Percentiles rank a stretch among this genome's conserved stretches.
phyloP scores from a whole-genome alignment of 2,329 filamentous ascomycete species.

The Dothistroma pini region DNA sequence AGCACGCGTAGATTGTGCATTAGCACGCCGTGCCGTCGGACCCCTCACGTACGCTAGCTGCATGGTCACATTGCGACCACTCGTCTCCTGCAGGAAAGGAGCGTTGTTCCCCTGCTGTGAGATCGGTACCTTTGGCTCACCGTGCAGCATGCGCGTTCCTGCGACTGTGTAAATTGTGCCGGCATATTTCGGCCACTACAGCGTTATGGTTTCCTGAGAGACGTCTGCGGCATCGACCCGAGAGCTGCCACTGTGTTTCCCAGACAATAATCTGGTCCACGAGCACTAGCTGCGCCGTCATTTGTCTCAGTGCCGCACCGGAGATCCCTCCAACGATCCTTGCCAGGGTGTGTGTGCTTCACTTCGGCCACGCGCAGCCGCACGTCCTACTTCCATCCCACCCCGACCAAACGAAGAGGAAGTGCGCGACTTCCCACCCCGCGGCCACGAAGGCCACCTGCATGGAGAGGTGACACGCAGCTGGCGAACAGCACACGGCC shows the following conservation, averaged over 20 bases:
- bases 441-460: neutral
- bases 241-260: neutral
- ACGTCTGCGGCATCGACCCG: neutral
- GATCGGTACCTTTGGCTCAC: neutral
- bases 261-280: neutral
- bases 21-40: neutral
- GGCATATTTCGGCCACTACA: neutral
- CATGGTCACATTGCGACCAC: neutral
- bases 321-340: neutral
- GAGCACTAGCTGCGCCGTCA: neutral
- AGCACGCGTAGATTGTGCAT: neutral
- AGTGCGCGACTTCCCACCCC: neutral
- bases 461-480: conserved; percentile 5
- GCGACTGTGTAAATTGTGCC: neutral
- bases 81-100: conserved; percentile 1
- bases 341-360: neutral
- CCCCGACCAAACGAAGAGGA: neutral
- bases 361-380: conserved; percentile 7
- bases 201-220: neutral
- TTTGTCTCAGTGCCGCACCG: neutral
- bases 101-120: neutral
- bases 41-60: neutral
- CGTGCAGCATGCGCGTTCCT: neutral
- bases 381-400: neutral
- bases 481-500: conserved; percentile 4